Conservation (phyloP, 495 filamentous ascomycete genomes). For the Xylaria scruposa region DNA sequence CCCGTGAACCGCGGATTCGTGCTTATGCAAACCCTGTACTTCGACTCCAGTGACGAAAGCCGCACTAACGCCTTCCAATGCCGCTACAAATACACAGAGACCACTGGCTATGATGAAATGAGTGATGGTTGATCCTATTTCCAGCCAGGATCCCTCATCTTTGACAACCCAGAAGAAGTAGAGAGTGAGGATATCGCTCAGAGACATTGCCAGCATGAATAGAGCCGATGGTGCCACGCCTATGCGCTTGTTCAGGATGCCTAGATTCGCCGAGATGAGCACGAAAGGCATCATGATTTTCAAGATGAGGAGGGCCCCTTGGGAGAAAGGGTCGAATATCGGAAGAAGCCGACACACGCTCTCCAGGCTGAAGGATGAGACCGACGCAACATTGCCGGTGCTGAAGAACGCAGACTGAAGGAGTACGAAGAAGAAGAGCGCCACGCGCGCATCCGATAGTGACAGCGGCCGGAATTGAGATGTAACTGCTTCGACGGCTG, state of each 20-base stretch:
- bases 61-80: constrained; percentile 84
- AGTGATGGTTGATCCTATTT: constrained; percentile 95
- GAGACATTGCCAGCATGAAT: constrained; percentile 93
- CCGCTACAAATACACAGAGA: constrained; percentile 89
- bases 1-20: constrained; percentile 33
- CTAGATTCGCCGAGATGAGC: constrained; percentile 90
- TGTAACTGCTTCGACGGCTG: constrained; percentile 22
- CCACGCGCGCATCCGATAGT: constrained; percentile 82
- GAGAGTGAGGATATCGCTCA: constrained; percentile 90
- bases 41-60: constrained; percentile 83
- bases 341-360: constrained; percentile 91
- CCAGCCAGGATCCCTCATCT: constrained; percentile 95
- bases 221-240: constrained; percentile 83
- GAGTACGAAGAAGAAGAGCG: constrained; percentile 93
- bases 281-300: constrained; percentile 95
- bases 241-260: constrained; percentile 85
- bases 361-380: constrained; percentile 94
- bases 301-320: constrained; percentile 84
- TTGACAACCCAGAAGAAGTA: constrained; percentile 98
- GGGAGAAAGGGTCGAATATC: constrained; percentile 91
- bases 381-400: constrained; percentile 93
- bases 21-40: constrained; percentile 55
- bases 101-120: constrained; percentile 92
- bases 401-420: constrained; percentile 97
- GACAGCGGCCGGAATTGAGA: constrained; percentile 72